Conservation (phyloP, 2,329 filamentous ascomycete genomes). For the Claviceps africana region DNA sequence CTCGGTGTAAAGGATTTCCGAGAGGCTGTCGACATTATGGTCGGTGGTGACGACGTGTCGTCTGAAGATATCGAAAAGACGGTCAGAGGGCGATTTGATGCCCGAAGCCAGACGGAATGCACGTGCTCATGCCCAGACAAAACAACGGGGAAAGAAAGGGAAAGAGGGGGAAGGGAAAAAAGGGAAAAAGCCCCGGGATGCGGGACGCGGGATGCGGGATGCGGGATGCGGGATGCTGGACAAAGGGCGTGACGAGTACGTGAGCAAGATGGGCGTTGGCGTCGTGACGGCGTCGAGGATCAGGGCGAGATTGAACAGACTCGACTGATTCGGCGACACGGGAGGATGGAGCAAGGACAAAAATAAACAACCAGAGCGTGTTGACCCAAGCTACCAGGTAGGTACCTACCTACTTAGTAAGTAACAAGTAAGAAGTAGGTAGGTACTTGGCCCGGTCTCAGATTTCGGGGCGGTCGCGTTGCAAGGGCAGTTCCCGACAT, state of each 20-base stretch:
- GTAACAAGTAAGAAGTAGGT: neutral
- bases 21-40: constrained; percentile 33
- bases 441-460: neutral
- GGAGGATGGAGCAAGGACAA: neutral
- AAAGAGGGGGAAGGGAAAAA: neutral
- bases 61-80: neutral
- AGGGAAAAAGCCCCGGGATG: neutral
- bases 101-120: constrained; percentile 10
- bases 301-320: neutral
- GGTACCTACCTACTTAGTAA: no score
- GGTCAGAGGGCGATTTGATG: constrained; percentile 18
- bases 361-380: neutral
- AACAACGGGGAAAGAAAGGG: neutral
- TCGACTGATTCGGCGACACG: neutral
- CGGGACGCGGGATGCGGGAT: neutral
- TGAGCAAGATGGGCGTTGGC: neutral
- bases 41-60: neutral
- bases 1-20: constrained; percentile 31
- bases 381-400: neutral
- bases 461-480: neutral
- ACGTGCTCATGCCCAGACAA: constrained; percentile 5
- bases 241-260: neutral
- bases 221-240: neutral
- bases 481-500: constrained; percentile 1
- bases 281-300: neutral